Evolutionary conservation across 2,329 filamentous ascomycete genomes (phyloP).

Genomic region (Verticillium tricorpus): DNA sequence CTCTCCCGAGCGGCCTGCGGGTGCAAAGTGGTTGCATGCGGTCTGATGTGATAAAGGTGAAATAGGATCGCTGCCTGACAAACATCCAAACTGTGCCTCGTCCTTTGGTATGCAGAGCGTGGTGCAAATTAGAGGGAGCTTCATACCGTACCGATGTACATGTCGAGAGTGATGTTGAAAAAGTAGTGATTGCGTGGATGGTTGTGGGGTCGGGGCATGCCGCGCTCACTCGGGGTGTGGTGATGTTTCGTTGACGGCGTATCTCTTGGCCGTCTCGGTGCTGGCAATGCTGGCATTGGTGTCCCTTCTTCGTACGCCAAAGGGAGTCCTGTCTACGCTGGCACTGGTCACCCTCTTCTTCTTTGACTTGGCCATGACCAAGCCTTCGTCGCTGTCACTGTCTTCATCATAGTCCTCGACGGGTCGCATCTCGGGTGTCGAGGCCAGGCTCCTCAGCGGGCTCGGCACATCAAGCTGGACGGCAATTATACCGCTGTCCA

Average conservation of each 20-base stretch:
- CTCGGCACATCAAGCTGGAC: constrained; percentile 18
- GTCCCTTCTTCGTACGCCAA: constrained; percentile 44
- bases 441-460: constrained; percentile 15
- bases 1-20: not conserved
- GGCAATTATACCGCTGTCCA: constrained; percentile 20
- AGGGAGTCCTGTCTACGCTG: constrained; percentile 22
- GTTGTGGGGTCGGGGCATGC: no score
- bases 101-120: not conserved
- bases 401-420: constrained; percentile 37
- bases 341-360: constrained; percentile 9
- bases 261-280: constrained; percentile 60
- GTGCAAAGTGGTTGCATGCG: not conserved
- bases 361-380: constrained; percentile 46
- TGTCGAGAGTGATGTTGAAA: not conserved
- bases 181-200: not conserved
- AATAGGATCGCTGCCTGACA: not conserved
- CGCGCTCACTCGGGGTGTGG: not conserved
- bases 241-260: not conserved
- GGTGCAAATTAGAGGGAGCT: not conserved
- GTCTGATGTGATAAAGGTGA: not conserved
- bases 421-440: constrained; percentile 9
- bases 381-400: constrained; percentile 50
- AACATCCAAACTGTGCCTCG: not conserved
- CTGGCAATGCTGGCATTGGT: constrained; percentile 58
- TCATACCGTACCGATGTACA: not conserved